Percentiles rank a stretch among this genome's conserved stretches.
These are phyloP conservation scores for Vitis vinifera DNA, from an alignment of 164 flowering plant species.

Conservation along the genomic window ASM3070453v1 NC_081805.1:26845501-26846000, in stretches of 20 bases:
- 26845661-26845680: conserved; percentile 49
- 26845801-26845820: neutral
- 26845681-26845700: conserved; percentile 45
- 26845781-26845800: neutral
- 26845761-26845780: neutral
- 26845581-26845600: conserved; percentile 60
- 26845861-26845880: conserved; percentile 57
- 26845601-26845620: conserved; percentile 68
- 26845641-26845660: conserved; percentile 59
- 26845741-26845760: neutral
- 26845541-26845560: conserved; percentile 3
- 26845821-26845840: conserved; percentile 31
- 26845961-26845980: conserved; percentile 59
- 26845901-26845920: conserved; percentile 50
- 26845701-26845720: conserved; percentile 43
- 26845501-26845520: too few relatives aligned
- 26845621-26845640: conserved; percentile 78
- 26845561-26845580: conserved; percentile 23
- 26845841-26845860: conserved; percentile 67
- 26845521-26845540: too few relatives aligned
- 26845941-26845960: conserved; percentile 66
- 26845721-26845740: conserved; percentile 43
- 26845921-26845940: conserved; percentile 77
- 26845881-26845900: conserved; percentile 64
- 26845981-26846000: conserved; percentile 43